A percentile compares a stretch with the other conserved stretches of the same genome.
Conservation (phyloP, 495 filamentous ascomycete genomes). For the Annulohypoxylon nitens region DNA sequence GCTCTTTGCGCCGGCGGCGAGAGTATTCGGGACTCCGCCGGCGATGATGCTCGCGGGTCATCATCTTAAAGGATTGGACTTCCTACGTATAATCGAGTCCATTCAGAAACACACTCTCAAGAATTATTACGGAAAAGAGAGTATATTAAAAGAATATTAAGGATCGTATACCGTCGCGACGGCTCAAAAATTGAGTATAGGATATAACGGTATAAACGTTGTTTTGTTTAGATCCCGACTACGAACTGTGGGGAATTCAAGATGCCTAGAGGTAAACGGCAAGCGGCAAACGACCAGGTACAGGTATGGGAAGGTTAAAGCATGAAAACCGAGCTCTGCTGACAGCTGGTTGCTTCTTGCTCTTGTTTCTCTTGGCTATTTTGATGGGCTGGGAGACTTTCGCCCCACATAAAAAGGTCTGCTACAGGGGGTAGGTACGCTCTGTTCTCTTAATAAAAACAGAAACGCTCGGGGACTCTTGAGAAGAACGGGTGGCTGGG, state of each 20-base stretch:
- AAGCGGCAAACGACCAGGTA: neutral
- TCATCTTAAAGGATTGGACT: slow-evolving; percentile 50
- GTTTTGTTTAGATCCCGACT: slow-evolving; percentile 46
- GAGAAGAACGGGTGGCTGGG: slow-evolving; percentile 43
- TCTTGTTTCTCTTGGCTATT: slow-evolving; percentile 2
- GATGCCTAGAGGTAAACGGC: slow-evolving; percentile 15
- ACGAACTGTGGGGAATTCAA: slow-evolving; percentile 38
- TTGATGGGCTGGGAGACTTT: slow-evolving; percentile 10
- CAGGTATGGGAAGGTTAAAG: slow-evolving; percentile 10
- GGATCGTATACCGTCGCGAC: slow-evolving; percentile 39
- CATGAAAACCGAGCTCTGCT: slow-evolving; percentile 30
- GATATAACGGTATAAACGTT: slow-evolving; percentile 19
- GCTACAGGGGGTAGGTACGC: slow-evolving; percentile 16
- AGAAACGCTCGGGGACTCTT: slow-evolving; percentile 4
- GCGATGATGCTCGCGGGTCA: slow-evolving; percentile 62
- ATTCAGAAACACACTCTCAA: slow-evolving; percentile 39
- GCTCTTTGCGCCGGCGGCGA: slow-evolving; percentile 63
- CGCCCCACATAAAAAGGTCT: slow-evolving; percentile 37
- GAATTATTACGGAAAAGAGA: slow-evolving; percentile 24
- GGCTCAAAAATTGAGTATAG: slow-evolving; percentile 34
- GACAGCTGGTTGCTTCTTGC: slow-evolving; percentile 18
- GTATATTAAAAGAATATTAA: slow-evolving; percentile 31
- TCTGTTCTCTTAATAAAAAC: neutral
- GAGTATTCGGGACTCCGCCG: slow-evolving; percentile 63
- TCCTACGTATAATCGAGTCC: slow-evolving; percentile 39